phyloP scores from a whole-genome alignment of 1,284 basidiomycete species.

The Ganoderma meredithae region DNA sequence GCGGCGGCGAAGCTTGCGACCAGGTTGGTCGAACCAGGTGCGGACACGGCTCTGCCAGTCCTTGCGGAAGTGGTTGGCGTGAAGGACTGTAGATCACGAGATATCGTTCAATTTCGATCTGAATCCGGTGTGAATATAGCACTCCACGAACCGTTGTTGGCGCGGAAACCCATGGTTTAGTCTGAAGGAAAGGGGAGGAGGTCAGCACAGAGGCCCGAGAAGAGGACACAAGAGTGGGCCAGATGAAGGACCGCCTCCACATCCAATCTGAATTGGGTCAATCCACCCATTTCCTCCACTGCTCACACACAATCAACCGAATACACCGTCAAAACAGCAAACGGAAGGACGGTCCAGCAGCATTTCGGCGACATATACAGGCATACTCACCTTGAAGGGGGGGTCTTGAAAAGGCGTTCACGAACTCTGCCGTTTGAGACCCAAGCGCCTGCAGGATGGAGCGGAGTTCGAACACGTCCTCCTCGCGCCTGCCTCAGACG shows the following conservation, averaged over 20 bases:
- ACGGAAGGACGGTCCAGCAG: constrained; percentile 31
- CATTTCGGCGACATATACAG: constrained; percentile 29
- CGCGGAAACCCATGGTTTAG: constrained; percentile 74
- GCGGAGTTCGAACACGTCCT: constrained; percentile 31
- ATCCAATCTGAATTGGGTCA: constrained; percentile 39
- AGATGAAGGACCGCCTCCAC: constrained; percentile 34
- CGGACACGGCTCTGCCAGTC: constrained; percentile 96
- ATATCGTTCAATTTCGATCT: constrained; percentile 21
- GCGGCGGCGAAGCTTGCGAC: constrained; percentile 96
- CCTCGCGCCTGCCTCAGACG: too few species aligned
- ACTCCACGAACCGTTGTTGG: constrained; percentile 76
- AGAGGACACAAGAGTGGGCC: constrained; percentile 19
- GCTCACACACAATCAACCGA: constrained; percentile 31
- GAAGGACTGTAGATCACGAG: constrained; percentile 68
- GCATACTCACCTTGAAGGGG: constrained; percentile 48
- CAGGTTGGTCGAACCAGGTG: constrained; percentile 99
- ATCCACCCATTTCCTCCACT: constrained; percentile 43
- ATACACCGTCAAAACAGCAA: constrained; percentile 27
- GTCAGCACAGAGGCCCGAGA: constrained; percentile 28
- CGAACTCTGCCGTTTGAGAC: constrained; percentile 25
- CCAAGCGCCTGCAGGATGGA: constrained; percentile 22
- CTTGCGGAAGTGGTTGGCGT: constrained; percentile 97
- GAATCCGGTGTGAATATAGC: not conserved
- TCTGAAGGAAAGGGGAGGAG: constrained; percentile 33
- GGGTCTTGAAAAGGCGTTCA: constrained; percentile 41